Evolutionary conservation across 805 yeast genomes (phyloP), one percentile per base, ranked within the genome.

Genomic region (Grigorovia yakushimaensis): DNA sequence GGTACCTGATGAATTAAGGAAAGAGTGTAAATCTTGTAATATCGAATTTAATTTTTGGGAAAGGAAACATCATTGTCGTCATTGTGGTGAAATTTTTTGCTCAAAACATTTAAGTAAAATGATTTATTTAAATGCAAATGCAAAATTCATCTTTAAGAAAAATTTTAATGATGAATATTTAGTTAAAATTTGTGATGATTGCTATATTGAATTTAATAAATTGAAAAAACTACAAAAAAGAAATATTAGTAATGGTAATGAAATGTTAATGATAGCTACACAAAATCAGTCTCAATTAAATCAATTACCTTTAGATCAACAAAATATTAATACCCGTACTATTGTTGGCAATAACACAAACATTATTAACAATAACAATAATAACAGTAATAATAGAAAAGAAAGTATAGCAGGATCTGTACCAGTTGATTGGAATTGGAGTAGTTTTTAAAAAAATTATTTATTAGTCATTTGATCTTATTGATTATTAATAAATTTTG

Each of bases 341-440:
- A 21, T 9, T 17, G 15, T 23, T 18, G 11, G 20, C 23, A 35
- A 46, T 10, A 44, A 35, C 22, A 8, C 13, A 8, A 6, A 24
- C 35, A 35, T 45, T 10, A 44, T 23, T 30, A 15, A 21, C 13
- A 11, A 22, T 22, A 19, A 20, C 7, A 44, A 23, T 19, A 39
- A 10, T 27, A 39, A 13, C 15, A 41, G 39, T 21, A 39, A 39
- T 13, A 24, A 22, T 17, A 52, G 58, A 53, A 51, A 52, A 45
- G 64, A 61, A 15, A 59, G 64, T 46, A 53, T 60, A n/a, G 72
- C 65, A 0, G 77, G 76, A 2, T 68, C 69, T 39, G 79, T 82
- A 9, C 88, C 88, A 13, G 86, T 82, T 17, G 84, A 82, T 60
- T 82, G 88, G 88, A 79, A 78, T 56, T 82, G 89, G 89, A 78